Evolutionary conservation across 306 rosid genomes (phyloP).

Genomic region (Cyclanthera cordifolia): DNA sequence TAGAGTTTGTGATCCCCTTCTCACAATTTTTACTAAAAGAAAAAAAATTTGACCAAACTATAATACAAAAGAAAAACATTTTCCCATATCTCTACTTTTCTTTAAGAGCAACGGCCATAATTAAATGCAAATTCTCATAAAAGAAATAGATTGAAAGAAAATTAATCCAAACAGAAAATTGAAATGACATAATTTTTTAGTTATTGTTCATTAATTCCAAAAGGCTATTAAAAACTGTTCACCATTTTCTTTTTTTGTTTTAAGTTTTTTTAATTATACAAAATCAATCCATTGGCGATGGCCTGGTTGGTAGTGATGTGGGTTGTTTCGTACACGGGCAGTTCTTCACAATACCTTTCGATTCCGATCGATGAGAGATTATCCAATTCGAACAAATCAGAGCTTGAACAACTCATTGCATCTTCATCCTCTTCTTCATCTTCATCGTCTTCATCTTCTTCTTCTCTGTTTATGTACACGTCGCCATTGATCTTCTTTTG

Average conservation of each 20-base stretch:
- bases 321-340: conserved; percentile 94
- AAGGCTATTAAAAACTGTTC: neutral
- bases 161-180: neutral
- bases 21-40: too few relatives aligned
- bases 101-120: too few relatives aligned
- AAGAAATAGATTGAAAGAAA: neutral
- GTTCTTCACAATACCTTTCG: conserved; percentile 73
- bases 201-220: neutral
- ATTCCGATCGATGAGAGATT: conserved; percentile 69
- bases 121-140: neutral
- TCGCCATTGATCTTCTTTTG: conserved; percentile 5
- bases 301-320: conserved; percentile 62
- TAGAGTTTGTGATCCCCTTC: too few relatives aligned
- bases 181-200: neutral
- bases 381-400: conserved; percentile 95
- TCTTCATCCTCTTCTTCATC: conserved; percentile 41
- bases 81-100: too few relatives aligned
- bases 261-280: conserved; percentile 31
- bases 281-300: conserved; percentile 58
- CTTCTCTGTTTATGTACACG: conserved; percentile 4
- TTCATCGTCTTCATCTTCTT: conserved; percentile 15
- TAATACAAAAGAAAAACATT: too few relatives aligned
- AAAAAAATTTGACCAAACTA: too few relatives aligned
- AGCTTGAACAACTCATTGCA: conserved; percentile 64
- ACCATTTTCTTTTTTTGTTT: too few relatives aligned